phyloP scores from a whole-genome alignment of 306 rosid genomes.

The Myrica gale region DNA sequence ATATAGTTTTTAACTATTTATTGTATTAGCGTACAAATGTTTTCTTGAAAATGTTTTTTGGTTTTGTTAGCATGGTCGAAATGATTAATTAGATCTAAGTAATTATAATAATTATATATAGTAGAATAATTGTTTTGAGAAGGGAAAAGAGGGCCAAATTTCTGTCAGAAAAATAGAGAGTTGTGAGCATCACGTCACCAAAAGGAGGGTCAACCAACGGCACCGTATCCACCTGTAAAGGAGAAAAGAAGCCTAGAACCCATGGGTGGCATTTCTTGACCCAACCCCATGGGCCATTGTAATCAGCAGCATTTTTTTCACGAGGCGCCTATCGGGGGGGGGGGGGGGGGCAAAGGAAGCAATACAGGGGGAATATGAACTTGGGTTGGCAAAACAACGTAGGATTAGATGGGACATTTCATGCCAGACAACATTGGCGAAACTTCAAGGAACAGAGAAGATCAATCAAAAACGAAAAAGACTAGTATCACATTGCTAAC shows the following conservation, averaged over 20 bases:
- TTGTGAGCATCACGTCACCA: slow-evolving; percentile 42
- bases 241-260: slow-evolving; percentile 16
- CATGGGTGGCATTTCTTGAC: slow-evolving; percentile 32
- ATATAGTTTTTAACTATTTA: too few relatives aligned
- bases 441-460: neutral
- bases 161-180: slow-evolving; percentile 25
- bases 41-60: too few relatives aligned
- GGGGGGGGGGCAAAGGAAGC: too few relatives aligned
- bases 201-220: slow-evolving; percentile 43
- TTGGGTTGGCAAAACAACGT: neutral
- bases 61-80: too few relatives aligned
- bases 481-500: neutral
- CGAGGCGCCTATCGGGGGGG: neutral
- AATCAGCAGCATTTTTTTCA: neutral
- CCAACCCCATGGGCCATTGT: slow-evolving; percentile 30
- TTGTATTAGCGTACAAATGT: too few relatives aligned
- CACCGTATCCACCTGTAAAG: slow-evolving; percentile 26
- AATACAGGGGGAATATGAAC: neutral
- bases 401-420: neutral
- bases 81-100: too few relatives aligned
- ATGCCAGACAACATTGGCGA: neutral
- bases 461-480: too few relatives aligned
- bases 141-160: neutral
- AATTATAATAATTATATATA: too few relatives aligned
- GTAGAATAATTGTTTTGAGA: too few relatives aligned